Percentiles rank a stretch among this genome's conserved stretches.
Evolutionary conservation across 2,329 filamentous ascomycete species (phyloP).

Genomic region (Colletotrichum somersetense): DNA sequence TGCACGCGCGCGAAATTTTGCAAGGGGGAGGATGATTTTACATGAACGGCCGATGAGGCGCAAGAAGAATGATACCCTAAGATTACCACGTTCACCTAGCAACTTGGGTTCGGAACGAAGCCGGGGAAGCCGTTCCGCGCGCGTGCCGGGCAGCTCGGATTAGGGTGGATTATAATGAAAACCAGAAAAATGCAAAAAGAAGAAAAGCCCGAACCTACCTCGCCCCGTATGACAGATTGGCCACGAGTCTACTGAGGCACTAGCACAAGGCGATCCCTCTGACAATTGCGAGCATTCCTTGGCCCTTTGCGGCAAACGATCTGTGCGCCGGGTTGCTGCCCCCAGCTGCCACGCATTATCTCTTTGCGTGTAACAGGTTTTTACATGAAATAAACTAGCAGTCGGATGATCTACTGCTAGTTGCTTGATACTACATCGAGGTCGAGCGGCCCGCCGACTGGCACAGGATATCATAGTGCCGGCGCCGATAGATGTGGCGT

Average conservation of each 20-base stretch:
- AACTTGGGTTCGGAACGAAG: constrained; percentile 22
- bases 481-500: constrained; percentile 15
- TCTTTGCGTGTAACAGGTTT: neutral
- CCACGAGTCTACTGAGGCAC: neutral
- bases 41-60: constrained; percentile 10
- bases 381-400: neutral
- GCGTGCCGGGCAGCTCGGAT: constrained; percentile 9
- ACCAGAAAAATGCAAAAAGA: neutral
- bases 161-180: constrained; percentile 16
- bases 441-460: neutral
- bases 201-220: neutral
- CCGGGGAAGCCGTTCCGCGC: constrained; percentile 20
- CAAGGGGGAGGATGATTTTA: neutral
- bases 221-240: neutral
- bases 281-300: neutral
- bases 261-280: neutral
- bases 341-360: neutral
- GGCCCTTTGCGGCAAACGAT: neutral
- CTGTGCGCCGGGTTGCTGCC: neutral
- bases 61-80: constrained; percentile 39
- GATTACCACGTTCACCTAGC: constrained; percentile 19
- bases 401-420: neutral
- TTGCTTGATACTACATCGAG: neutral
- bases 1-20: neutral
- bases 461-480: constrained; percentile 4